Evolutionary conservation across 176 grass and related monocot species (phyloP).

Genomic region (Juncus inflexus): DNA sequence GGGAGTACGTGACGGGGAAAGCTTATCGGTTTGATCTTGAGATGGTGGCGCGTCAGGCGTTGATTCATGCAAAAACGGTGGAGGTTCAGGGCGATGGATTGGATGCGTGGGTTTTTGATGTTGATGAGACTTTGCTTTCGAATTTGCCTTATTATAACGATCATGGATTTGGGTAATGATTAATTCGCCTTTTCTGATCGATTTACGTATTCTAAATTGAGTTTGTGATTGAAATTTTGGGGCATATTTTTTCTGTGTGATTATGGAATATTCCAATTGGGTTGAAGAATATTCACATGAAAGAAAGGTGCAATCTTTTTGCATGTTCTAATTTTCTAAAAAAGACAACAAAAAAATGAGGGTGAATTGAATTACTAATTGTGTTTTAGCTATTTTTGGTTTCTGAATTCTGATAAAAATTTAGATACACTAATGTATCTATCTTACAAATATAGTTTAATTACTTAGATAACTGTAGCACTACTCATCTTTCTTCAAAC

Average conservation of each 20-base stretch:
- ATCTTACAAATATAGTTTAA: too few relatives aligned
- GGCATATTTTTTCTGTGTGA: neutral
- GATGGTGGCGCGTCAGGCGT: conserved; percentile 46
- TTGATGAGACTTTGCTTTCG: conserved; percentile 84
- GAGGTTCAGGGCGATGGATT: conserved; percentile 7
- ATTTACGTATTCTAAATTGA: conserved; percentile 7
- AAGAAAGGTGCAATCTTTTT: neutral
- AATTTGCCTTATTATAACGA: conserved; percentile 67
- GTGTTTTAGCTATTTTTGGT: conserved; percentile 13
- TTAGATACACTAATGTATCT: too few relatives aligned
- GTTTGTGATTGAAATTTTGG: neutral
- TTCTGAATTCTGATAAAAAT: neutral
- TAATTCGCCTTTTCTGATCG: neutral
- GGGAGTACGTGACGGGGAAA: conserved; percentile 48
- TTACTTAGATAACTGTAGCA: too few relatives aligned
- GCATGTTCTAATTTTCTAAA: neutral
- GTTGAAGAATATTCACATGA: neutral
- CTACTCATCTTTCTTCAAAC: too few relatives aligned
- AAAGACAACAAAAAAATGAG: neutral
- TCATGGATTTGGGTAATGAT: conserved; percentile 48
- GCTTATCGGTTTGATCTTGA: conserved; percentile 58
- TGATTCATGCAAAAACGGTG: conserved; percentile 36
- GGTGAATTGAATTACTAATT: neutral
- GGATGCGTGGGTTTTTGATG: conserved; percentile 68
- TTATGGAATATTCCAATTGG: neutral